Evolutionary conservation across 345 rosid genomes (phyloP).

Genomic region (Dovyalis caffra): DNA sequence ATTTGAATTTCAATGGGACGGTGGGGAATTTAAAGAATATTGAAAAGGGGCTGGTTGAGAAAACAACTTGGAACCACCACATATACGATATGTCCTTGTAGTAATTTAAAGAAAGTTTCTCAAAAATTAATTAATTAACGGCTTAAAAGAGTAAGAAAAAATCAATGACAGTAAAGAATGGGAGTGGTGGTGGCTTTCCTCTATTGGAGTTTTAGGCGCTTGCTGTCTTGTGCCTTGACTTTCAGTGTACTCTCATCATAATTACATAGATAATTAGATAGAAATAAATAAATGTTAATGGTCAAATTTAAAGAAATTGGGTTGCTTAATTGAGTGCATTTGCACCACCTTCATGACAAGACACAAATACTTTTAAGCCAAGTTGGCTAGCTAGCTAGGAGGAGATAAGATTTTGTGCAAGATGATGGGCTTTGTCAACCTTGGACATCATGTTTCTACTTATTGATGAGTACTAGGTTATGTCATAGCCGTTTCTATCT

Average conservation of each 20-base stretch:
- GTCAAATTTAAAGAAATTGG: neutral
- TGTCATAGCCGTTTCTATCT: neutral
- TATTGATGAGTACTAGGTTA: neutral
- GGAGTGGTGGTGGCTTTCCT: too few species aligned
- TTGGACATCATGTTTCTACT: conserved; percentile 1
- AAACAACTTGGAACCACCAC: neutral
- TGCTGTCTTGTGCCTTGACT: neutral
- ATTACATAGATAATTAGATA: neutral
- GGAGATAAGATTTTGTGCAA: neutral
- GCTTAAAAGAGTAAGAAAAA: neutral
- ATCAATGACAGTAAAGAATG: neutral
- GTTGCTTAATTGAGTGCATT: conserved; percentile 14
- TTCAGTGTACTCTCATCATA: neutral
- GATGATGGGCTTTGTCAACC: conserved; percentile 7
- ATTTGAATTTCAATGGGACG: neutral
- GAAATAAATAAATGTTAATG: neutral
- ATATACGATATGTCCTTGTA: too few species aligned
- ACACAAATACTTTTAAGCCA: conserved; percentile 27
- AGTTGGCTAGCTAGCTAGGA: conserved; percentile 16
- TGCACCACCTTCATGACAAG: conserved; percentile 4
- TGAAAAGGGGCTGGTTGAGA: neutral
- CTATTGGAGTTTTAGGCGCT: neutral
- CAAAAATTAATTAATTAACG: too few species aligned
- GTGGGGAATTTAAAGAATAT: neutral
- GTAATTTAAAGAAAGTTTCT: too few species aligned